These are phyloP conservation scores for Anastatica hierochuntica DNA, from an alignment of 345 rosid genomes.

Conservation along the genomic window DNA sequence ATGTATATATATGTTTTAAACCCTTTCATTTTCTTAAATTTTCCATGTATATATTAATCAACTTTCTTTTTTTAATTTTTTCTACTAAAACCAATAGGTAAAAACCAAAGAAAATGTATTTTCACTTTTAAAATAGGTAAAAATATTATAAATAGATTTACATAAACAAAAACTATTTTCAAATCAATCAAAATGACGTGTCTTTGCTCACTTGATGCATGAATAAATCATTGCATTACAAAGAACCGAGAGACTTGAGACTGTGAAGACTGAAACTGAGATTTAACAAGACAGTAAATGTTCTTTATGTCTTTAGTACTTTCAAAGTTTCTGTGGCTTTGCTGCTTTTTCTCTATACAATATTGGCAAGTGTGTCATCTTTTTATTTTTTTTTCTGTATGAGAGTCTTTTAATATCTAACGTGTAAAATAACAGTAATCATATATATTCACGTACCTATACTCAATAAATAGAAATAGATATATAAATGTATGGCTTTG, in stretches of 20 bases:
- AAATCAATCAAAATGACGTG: slow-evolving; percentile 25
- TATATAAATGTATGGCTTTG: not conserved
- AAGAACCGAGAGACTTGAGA: slow-evolving; percentile 41
- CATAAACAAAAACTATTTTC: slow-evolving; percentile 23
- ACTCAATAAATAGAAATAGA: not conserved
- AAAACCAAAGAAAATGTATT: slow-evolving; percentile 12
- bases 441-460: slow-evolving; percentile 9
- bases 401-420: slow-evolving; percentile 20
- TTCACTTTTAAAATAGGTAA: slow-evolving; percentile 12
- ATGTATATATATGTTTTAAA: not conserved
- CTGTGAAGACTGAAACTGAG: no score
- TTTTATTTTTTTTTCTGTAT: not conserved
- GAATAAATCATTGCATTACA: slow-evolving; percentile 32
- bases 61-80: slow-evolving; percentile 4
- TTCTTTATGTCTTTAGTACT: slow-evolving; percentile 61
- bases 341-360: slow-evolving; percentile 23
- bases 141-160: not conserved
- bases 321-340: slow-evolving; percentile 41
- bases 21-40: not conserved
- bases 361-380: slow-evolving; percentile 17
- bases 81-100: slow-evolving; percentile 13
- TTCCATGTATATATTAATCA: not conserved
- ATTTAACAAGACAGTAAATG: slow-evolving; percentile 59
- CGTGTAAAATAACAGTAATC: slow-evolving; percentile 29
- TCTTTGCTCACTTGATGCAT: slow-evolving; percentile 34